Evolutionary conservation across 2,329 filamentous ascomycete genomes (phyloP).

Genomic region (Fusarium sp.): DNA sequence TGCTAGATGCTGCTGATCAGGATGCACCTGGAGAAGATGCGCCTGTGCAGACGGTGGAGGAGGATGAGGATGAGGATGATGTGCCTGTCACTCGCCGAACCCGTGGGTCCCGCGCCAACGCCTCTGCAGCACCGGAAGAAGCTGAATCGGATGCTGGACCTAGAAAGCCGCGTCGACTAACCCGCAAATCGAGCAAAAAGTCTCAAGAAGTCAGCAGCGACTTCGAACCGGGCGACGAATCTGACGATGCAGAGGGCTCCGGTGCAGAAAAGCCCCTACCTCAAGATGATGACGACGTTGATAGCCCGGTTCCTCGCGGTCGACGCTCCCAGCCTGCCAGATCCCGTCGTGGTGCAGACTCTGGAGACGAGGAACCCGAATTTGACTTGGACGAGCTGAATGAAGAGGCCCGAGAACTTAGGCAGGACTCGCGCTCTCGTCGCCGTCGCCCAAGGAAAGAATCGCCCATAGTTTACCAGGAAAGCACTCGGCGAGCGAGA

Average conservation of each 20-base stretch:
- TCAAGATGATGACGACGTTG: slow-evolving; percentile 57
- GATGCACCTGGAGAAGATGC: slow-evolving; percentile 48
- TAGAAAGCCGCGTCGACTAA: slow-evolving; percentile 59
- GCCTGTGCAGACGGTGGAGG: slow-evolving; percentile 48
- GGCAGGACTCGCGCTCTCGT: slow-evolving; percentile 64
- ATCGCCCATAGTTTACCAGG: slow-evolving; percentile 70
- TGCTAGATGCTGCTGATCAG: slow-evolving; percentile 43
- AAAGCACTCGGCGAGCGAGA: slow-evolving; percentile 64
- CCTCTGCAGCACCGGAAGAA: slow-evolving; percentile 48
- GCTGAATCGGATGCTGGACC: slow-evolving; percentile 49
- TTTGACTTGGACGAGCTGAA: slow-evolving; percentile 73
- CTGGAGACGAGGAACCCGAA: slow-evolving; percentile 67
- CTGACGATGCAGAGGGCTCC: slow-evolving; percentile 64
- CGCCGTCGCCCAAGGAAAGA: slow-evolving; percentile 63
- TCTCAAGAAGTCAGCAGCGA: slow-evolving; percentile 69
- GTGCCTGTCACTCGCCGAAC: slow-evolving; percentile 62
- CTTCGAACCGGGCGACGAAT: slow-evolving; percentile 71
- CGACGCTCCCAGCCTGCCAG: slow-evolving; percentile 59
- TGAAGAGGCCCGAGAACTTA: slow-evolving; percentile 73
- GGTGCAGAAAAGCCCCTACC: slow-evolving; percentile 53
- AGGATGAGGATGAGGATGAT: slow-evolving; percentile 63
- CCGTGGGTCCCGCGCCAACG: slow-evolving; percentile 51
- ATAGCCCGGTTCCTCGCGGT: slow-evolving; percentile 64
- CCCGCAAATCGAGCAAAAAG: slow-evolving; percentile 59
- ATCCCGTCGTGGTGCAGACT: slow-evolving; percentile 63